Base-by-base conservation (phyloP, 176 grass and related monocot genomes). In the Oryza longistaminata region DNA sequence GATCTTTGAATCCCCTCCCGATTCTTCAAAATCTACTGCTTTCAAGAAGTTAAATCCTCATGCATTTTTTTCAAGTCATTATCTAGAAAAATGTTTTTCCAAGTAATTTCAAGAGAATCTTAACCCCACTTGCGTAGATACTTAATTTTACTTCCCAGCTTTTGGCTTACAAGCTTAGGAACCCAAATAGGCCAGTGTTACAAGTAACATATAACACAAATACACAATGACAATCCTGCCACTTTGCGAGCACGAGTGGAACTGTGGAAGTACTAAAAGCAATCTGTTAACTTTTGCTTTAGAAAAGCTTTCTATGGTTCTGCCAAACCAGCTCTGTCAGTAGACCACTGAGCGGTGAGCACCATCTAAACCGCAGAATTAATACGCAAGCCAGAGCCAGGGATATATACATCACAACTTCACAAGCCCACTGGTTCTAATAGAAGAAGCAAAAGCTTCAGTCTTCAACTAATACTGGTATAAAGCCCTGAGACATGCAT, bases 401-500 rank as follows among this genome's bases (percentile, higher is more conserved):
- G 4, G 4, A 17, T 60, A 45, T 43, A 78, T 35, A 35, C 24
- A 46, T 69, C 25, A 46, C 21, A 31, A 42, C 24, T 37, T 69
- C 25, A 46, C 21, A 31, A 33, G 21, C 5, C 10, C 33, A 55
- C 34, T 35, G 34, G 3, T 35, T 35, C 34, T 35, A 3, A 35
- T 35, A 40, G 61, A 75, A 25, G 0, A 31, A 62, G 14, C 67
- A 45, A 70, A 75, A 21, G 40, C 39, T 69, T 49, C 22, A 78
- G 45, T 45, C 14, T 44, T 66, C 22, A 75, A 17, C 39, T 10
- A 43, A 70, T 26, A 87, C 34, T 52, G 78, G 15, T 73, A 31
- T 74, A 50, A 46, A 44, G 43, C 35, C 37, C 9, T 76, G 25
- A 84, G 81, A 61, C 3, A 75, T 37, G 74, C 33, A 74, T 81